phyloP scores from a whole-genome alignment of 2,329 filamentous ascomycete species.

The Microdochium trichocladiopsis region DNA sequence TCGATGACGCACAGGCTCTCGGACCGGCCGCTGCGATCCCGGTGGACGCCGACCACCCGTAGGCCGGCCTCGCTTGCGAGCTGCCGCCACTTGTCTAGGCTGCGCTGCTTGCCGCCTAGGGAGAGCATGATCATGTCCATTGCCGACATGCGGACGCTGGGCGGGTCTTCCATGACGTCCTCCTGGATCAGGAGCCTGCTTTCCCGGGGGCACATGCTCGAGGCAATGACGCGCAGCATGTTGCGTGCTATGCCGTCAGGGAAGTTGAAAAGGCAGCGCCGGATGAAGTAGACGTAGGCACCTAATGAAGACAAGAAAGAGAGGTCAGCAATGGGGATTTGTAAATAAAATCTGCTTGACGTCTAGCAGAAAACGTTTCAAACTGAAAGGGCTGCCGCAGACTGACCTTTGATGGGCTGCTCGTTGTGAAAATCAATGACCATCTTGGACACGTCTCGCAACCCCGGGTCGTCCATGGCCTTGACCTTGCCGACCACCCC shows the following conservation, averaged over 20 bases:
- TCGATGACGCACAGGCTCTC: background rate
- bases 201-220: slow-evolving; percentile 9
- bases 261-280: slow-evolving; percentile 29
- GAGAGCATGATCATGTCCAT: slow-evolving; percentile 23
- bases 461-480: slow-evolving; percentile 6
- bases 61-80: slow-evolving; percentile 17
- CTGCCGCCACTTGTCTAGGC: slow-evolving; percentile 13
- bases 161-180: slow-evolving; percentile 18
- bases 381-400: too few species aligned
- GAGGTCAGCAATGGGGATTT: background rate
- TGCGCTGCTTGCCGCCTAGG: slow-evolving; percentile 24
- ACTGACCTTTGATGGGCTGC: slow-evolving; percentile 22
- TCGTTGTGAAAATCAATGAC: slow-evolving; percentile 21
- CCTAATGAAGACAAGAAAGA: slow-evolving; percentile 11
- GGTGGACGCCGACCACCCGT: background rate
- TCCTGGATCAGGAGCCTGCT: slow-evolving; percentile 25
- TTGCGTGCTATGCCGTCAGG: slow-evolving; percentile 12
- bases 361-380: background rate
- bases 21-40: background rate
- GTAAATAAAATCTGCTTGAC: slow-evolving; percentile 1
- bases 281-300: slow-evolving; percentile 27
- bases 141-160: slow-evolving; percentile 12
- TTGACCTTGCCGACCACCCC: slow-evolving; percentile 19
- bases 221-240: background rate
- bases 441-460: slow-evolving; percentile 11